Evolutionary conservation across 257 asterid genomes (phyloP).

Genomic region (Solanum corneliomulleri): DNA sequence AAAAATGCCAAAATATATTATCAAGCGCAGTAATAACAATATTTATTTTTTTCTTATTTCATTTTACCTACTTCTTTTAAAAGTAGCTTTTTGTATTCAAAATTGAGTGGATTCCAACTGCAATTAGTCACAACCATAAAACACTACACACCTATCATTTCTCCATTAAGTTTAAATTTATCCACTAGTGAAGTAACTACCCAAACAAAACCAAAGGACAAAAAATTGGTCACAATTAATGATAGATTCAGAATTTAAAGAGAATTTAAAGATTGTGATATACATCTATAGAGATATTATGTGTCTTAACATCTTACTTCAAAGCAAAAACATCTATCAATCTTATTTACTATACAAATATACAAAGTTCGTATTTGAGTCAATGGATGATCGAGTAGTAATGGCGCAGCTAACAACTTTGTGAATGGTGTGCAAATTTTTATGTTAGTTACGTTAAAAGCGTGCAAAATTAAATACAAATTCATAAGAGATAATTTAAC

Average conservation of each 20-base stretch:
- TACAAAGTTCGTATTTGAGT: no score
- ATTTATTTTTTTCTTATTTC: neutral
- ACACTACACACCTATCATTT: neutral
- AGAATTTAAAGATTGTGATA: fast-evolving
- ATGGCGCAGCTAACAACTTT: no score
- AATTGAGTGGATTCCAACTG: neutral
- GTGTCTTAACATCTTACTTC: neutral
- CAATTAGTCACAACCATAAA: neutral
- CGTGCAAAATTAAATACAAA: no score
- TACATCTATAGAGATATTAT: fast-evolving
- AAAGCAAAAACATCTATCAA: fast-evolving
- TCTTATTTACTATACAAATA: neutral
- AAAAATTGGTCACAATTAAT: neutral
- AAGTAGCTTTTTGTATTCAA: neutral
- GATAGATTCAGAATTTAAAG: neutral
- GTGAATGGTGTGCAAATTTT: no score
- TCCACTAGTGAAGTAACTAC: neutral
- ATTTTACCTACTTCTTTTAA: neutral
- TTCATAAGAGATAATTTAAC: no score
- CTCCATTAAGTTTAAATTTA: neutral
- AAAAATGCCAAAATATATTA: neutral
- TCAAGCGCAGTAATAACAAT: neutral
- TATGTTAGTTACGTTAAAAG: no score
- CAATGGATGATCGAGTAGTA: no score
- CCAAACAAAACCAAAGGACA: neutral